A percentile compares a stretch with the other conserved stretches of the same genome.
Conservation (phyloP, 805 yeast genomes). For the Yarrowia divulgata region DNA sequence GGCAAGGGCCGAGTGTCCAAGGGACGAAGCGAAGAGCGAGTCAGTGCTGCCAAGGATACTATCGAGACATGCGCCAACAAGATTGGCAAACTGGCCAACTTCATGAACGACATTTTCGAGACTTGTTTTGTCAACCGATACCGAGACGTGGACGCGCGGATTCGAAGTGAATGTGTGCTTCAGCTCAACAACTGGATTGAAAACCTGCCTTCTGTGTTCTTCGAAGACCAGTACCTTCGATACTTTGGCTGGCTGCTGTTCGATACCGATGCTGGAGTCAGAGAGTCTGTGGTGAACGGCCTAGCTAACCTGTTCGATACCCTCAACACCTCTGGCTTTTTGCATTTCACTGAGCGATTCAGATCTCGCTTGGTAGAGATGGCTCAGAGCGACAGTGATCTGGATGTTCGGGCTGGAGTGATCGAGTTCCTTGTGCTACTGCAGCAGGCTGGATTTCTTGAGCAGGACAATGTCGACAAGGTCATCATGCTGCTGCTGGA, state of each 20-base stretch:
- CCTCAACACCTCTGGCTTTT: constrained; percentile 64
- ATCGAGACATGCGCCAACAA: constrained; percentile 44
- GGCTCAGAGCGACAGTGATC: constrained; percentile 62
- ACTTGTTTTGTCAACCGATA: constrained; percentile 77
- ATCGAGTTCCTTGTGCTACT: constrained; percentile 63
- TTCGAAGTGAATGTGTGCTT: constrained; percentile 72
- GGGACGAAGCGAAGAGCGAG: constrained; percentile 31
- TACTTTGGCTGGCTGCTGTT: constrained; percentile 86
- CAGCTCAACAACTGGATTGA: constrained; percentile 75
- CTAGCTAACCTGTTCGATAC: constrained; percentile 59
- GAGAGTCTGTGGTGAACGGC: constrained; percentile 67
- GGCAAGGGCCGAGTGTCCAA: constrained; percentile 30
- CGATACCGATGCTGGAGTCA: constrained; percentile 67
- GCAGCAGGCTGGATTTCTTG: constrained; percentile 66
- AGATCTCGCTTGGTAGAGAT: constrained; percentile 70
- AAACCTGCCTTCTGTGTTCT: constrained; percentile 71
- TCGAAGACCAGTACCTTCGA: constrained; percentile 72
- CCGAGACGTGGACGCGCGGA: constrained; percentile 75
- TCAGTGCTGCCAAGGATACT: constrained; percentile 36
- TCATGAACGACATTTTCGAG: constrained; percentile 69
- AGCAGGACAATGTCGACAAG: constrained; percentile 60
- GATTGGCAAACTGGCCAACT: constrained; percentile 51
- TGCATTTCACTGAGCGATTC: constrained; percentile 81
- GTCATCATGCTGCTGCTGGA: constrained; percentile 55
- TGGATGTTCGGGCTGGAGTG: constrained; percentile 60